Evolutionary conservation across 768 basidiomycete species (phyloP), one percentile per base, ranked within the genome.

Genomic region (Lactifluus rugatus): DNA sequence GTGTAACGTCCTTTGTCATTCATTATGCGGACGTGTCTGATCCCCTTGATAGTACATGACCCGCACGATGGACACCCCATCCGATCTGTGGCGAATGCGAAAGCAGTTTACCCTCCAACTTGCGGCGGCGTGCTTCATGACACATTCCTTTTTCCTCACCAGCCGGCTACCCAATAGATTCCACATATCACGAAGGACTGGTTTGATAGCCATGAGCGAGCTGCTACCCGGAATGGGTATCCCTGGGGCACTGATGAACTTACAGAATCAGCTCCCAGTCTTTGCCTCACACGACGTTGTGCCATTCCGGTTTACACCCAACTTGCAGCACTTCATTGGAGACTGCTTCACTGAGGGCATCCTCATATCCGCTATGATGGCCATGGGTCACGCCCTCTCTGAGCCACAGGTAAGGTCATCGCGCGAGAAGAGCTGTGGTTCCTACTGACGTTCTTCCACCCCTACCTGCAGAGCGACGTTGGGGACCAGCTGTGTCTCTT

Each of bases 241-340:
- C 49, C 53, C 45, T 36, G 23, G 37, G 7, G 31, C 46, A 19
- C 21, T 51, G 16, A 48, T 70, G 64, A 66, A 44, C 69, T 72
- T 56, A 64, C 68, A 57, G 65, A 72, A 57, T 71, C 71, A 76
- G 57, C 85, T 77, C 68, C 82, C 2, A 70, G 59, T 88, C 44
- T 88, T 92, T 67, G 79, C 81, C 14, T 87, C 89, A 17, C 83
- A 76, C 63, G 96, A 99, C 65, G 78, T 84, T 2, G 93, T 97
- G 5, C 96, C 96, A 0, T 99, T 99, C 87, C 86, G 96, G 37
- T 82, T 95, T 63, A 98, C 96, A 4, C 93, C 93, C 3, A 97
- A 96, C 71, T 82, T 99, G 75, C 96, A 99, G 71, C 79, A 81
- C 62, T 94, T 99, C 75, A 73, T 98, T 37, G 92, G 91, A 1